A percentile compares a stretch with the other conserved stretches of the same genome.
These are phyloP conservation scores for Prunus armeniaca DNA, from an alignment of 306 rosid species.

Conservation along the genomic window DNA sequence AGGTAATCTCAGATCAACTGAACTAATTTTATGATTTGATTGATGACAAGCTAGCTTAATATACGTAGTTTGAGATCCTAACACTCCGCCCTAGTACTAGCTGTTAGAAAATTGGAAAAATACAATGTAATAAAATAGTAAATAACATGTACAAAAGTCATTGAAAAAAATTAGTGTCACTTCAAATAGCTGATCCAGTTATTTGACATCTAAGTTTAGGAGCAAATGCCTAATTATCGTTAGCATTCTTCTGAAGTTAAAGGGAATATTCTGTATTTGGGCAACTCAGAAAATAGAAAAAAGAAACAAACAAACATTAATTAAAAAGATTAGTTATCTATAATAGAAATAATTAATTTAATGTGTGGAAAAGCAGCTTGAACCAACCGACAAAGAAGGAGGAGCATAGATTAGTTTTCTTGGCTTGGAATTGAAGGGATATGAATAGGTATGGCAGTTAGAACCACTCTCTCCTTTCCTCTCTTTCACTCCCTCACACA, in stretches of 20 bases:
- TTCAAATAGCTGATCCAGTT: too few relatives aligned
- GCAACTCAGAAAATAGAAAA: background rate
- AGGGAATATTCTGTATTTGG: background rate
- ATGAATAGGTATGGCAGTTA: constrained; percentile 69
- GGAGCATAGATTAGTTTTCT: constrained; percentile 52
- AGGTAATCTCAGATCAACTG: background rate
- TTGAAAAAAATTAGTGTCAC: too few relatives aligned
- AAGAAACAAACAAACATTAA: background rate
- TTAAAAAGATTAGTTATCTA: background rate
- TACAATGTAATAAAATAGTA: background rate
- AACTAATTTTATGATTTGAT: background rate
- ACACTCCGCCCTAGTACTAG: background rate
- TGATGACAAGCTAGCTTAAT: background rate
- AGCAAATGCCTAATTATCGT: background rate
- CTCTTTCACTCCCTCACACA: constrained; percentile 21
- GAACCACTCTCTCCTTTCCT: constrained; percentile 46
- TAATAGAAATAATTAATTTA: background rate
- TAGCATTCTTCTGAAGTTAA: background rate
- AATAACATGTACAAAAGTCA: background rate
- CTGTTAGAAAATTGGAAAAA: background rate
- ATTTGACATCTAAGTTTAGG: background rate
- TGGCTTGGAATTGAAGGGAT: constrained; percentile 67
- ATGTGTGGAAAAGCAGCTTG: constrained; percentile 36
- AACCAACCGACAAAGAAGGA: constrained; percentile 60
- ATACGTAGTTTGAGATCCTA: background rate